Base-by-base conservation (phyloP, 2,329 filamentous ascomycete genomes). In the Hysterium pulicare region DNA sequence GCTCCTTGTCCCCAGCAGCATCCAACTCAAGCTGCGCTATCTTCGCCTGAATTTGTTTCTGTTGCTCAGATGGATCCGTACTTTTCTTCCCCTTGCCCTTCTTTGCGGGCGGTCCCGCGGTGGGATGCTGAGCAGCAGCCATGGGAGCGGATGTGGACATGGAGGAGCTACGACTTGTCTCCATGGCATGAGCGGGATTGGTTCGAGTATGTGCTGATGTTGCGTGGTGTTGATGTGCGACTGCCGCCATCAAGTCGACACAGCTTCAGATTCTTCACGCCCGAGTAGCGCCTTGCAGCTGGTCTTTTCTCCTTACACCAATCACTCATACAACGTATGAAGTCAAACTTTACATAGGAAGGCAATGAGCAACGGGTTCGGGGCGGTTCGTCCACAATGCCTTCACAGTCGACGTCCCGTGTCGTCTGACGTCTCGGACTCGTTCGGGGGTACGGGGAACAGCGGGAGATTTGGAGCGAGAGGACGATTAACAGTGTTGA, bases 11-110 rank as follows among this genome's bases (percentile, higher is more conserved):
- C 46, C 89, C 88, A 9, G 90, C 90, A 38, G 86, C 87, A 75
- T 96, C 90, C 49, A 89, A 86, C 68, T 98, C 93, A 45, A 98
- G 75, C 71, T 97, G 93, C 17, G 90, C 91, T 63, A 98, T 96
- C 62, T 94, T 89, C 48, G 90, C 89, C 49, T 90, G 86, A 39
- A 98, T 80, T 51, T 96, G 79, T 69, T 95, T 94, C 48, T 89
- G 89, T 35, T 90, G 90, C 69, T 97, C 93, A 57, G 82, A 87
- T 16, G 88, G 86, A 64, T 95, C 90, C 51, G 87, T 73, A 8
- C 79, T 75, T 71, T 94, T 95, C 73, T 94, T 95, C 54, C 78
- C 81, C 72, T 94, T 95, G 42, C 76, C 80, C 70, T 93, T 93
- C 73, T 90, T 93, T 43, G 73, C 71, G 43, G 79, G 70, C 37